These are phyloP conservation scores for Dioszegia crocea DNA, from an alignment of 768 basidiomycete genomes.

Conservation along the genomic window DNA sequence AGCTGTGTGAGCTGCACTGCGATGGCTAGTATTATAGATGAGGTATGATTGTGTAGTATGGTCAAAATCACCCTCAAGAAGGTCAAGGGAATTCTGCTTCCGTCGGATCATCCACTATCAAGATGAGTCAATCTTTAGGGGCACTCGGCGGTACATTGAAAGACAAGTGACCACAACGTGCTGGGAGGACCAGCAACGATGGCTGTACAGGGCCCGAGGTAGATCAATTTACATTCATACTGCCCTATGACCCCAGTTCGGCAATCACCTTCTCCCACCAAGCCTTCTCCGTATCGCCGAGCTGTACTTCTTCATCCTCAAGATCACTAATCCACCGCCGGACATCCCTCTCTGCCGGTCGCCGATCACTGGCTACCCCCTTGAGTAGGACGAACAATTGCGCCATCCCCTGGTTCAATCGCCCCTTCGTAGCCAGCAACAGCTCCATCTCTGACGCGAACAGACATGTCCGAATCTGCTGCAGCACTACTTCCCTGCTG, in stretches of 20 bases:
- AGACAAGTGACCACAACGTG: too few relatives aligned
- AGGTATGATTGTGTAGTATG: too few relatives aligned
- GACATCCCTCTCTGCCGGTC: conserved; percentile 21
- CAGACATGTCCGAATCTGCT: conserved; percentile 25
- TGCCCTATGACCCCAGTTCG: neutral
- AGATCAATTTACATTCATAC: neutral
- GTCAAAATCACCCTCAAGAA: too few relatives aligned
- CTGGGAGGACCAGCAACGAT: too few relatives aligned
- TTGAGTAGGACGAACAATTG: conserved; percentile 5
- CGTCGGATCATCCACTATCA: too few relatives aligned
- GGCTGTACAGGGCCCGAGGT: too few relatives aligned
- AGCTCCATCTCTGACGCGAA: conserved; percentile 20
- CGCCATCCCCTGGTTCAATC: conserved; percentile 12
- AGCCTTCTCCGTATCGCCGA: conserved; percentile 19
- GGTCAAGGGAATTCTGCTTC: too few relatives aligned
- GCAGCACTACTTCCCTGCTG: conserved; percentile 23
- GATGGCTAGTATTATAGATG: too few relatives aligned
- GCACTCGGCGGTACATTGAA: too few relatives aligned
- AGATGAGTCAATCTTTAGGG: too few relatives aligned
- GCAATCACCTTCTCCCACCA: conserved; percentile 33
- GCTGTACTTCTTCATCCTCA: conserved; percentile 36
- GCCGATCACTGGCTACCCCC: conserved; percentile 12
- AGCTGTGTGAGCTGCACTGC: neutral
- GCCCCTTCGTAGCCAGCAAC: conserved; percentile 15
- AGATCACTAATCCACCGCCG: conserved; percentile 31